phyloP scores from a whole-genome alignment of 345 rosid species.

The Salix suchowensis region DNA sequence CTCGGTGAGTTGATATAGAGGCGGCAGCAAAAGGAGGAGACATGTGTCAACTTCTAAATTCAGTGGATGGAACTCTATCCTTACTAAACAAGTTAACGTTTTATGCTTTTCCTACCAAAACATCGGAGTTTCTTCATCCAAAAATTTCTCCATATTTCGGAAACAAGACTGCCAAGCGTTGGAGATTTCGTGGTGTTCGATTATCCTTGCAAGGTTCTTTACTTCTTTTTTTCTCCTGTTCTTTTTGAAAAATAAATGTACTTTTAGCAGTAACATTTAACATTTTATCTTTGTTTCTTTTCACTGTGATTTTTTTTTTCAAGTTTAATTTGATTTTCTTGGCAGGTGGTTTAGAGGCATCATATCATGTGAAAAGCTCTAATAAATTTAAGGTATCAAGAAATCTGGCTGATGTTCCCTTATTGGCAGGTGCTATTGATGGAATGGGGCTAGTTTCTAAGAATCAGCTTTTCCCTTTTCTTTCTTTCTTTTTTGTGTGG shows the following conservation, averaged over 20 bases:
- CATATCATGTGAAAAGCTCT: slow-evolving; percentile 13
- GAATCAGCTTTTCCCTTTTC: too few relatives aligned
- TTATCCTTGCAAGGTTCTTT: slow-evolving; percentile 31
- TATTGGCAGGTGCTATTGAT: neutral
- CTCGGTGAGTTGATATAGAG: too few relatives aligned
- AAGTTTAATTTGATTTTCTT: slow-evolving; percentile 4
- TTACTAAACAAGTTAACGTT: slow-evolving; percentile 13
- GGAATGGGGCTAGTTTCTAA: neutral
- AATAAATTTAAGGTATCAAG: slow-evolving; percentile 23
- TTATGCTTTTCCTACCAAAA: neutral
- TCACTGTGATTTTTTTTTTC: neutral
- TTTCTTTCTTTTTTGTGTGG: too few relatives aligned
- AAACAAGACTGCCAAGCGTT: slow-evolving; percentile 1
- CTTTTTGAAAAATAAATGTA: neutral
- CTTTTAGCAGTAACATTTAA: neutral
- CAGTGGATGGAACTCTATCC: slow-evolving; percentile 6
- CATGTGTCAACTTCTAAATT: slow-evolving; percentile 32
- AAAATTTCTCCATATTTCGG: slow-evolving; percentile 1
- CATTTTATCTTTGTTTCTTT: neutral
- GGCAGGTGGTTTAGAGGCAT: slow-evolving; percentile 32
- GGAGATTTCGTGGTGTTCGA: slow-evolving; percentile 5
- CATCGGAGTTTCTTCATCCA: slow-evolving; percentile 17
- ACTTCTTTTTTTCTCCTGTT: too few relatives aligned
- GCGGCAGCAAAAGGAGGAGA: neutral
- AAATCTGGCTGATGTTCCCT: neutral